Base-by-base conservation (phyloP, 352 stramenopile species). In the Peronospora farinosa region DNA sequence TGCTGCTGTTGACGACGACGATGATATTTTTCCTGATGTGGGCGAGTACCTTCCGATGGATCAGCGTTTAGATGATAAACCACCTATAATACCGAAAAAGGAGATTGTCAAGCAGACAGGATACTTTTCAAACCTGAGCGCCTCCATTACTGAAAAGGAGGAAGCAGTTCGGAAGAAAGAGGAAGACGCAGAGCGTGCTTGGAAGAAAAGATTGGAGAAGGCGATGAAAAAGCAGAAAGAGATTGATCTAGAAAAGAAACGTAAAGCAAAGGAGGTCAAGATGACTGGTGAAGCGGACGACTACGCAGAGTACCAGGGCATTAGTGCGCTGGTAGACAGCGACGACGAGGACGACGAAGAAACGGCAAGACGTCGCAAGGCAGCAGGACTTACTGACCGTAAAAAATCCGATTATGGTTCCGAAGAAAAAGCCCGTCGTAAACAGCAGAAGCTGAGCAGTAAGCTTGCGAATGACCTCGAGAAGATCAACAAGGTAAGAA, bases 11-110 rank as follows among this genome's bases (percentile, higher is more conserved):
- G 60, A 81, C 1, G 65, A 73, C 2, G 65, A 83, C 5, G 74
- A 87, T 51, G 76, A 88, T 54, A 91, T 91, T 9, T 91, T 91
- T 38, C 68, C 73, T 1, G 72, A 88, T 17, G 74, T 74, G 10
- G 75, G 74, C 1, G 75, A 87, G 15, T 88, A 88, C 45, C 62
- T 91, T 3, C 80, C 80, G 0, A 67, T 85, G 1, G 69, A 86
- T n/a, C 59, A 72, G 30, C 74, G 76, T 7, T 33, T 35, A 6
- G 60, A 70, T 15, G 55, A 64, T 15, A 19, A 57, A 6, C 44
- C 49, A 1, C 6, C 40, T n/a, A 47, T 51, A 1, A 27, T 15
- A 11, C 28, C 31, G 0, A 61, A 62, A 23, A 59, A 63, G 11
- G 40, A 57, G 7, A 25, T 33, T 2, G 42, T 62, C 11, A 68